phyloP scores from a whole-genome alignment of 495 filamentous ascomycete genomes.

The Articulospora tetracladia region DNA sequence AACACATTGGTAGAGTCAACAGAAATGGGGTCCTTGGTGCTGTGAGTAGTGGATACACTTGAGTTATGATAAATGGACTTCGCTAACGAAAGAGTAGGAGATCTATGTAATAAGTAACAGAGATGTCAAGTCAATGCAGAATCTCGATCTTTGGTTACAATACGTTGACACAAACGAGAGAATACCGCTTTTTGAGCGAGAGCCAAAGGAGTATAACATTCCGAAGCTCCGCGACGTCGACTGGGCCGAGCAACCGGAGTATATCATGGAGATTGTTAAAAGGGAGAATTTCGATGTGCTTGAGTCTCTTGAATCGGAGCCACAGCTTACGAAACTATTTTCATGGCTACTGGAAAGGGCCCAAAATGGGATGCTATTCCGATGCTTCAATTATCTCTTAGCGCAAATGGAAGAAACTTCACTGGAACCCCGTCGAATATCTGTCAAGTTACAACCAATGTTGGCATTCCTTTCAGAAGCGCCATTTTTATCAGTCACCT shows the following conservation, averaged over 20 bases:
- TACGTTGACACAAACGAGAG: constrained; percentile 41
- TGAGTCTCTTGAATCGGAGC: constrained; percentile 18
- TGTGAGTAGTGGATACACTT: constrained; percentile 23
- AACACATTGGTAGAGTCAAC: constrained; percentile 40
- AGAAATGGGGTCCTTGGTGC: constrained; percentile 36
- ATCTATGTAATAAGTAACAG: constrained; percentile 51
- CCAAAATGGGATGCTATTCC: constrained; percentile 25
- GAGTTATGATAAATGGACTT: background rate
- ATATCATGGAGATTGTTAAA: constrained; percentile 28
- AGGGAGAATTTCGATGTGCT: constrained; percentile 27
- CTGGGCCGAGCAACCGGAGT: constrained; percentile 28
- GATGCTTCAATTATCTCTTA: constrained; percentile 25
- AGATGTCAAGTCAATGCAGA: constrained; percentile 39
- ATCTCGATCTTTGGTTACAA: constrained; percentile 46
- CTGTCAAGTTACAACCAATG: constrained; percentile 18
- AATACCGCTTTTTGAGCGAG: constrained; percentile 39
- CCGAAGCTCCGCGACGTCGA: constrained; percentile 30
- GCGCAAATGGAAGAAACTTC: constrained; percentile 9
- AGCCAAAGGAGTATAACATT: constrained; percentile 35
- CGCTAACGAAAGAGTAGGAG: constrained; percentile 28
- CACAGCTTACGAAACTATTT: constrained; percentile 25
- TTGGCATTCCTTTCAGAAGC: constrained; percentile 18
- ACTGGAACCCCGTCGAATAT: background rate
- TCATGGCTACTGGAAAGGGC: constrained; percentile 29
- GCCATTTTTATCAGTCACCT: constrained; percentile 27